These are phyloP conservation scores for Rhododendron molle DNA, from an alignment of 148 eudicot genomes.

Conservation along the genomic window DNA sequence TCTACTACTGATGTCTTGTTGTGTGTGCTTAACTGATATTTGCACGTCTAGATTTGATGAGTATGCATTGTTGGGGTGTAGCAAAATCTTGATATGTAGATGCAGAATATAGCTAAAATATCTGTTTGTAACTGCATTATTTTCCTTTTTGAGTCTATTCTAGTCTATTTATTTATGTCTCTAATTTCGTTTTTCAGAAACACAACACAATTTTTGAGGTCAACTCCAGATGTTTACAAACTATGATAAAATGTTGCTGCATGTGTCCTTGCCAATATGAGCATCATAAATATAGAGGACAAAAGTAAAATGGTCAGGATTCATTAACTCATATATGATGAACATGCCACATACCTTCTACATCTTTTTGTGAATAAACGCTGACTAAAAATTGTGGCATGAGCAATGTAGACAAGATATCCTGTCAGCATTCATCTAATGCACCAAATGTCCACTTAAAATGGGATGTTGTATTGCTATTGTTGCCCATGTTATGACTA, in stretches of 20 bases:
- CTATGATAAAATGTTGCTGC: neutral
- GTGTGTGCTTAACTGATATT: neutral
- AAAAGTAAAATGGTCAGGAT: neutral
- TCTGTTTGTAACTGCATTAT: neutral
- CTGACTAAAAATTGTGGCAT: neutral
- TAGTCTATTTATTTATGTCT: neutral
- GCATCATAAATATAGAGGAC: neutral
- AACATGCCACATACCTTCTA: neutral
- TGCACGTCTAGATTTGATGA: neutral
- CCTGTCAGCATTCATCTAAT: neutral
- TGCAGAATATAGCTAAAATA: neutral
- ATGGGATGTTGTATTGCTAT: too few species aligned
- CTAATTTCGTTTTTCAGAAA: neutral
- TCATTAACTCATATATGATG: neutral
- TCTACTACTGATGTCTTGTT: neutral
- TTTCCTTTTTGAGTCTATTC: neutral
- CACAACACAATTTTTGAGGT: neutral
- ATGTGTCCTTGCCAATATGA: neutral
- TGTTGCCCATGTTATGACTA: neutral
- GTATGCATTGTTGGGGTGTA: neutral
- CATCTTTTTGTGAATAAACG: neutral
- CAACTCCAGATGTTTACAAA: neutral
- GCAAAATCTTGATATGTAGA: neutral
- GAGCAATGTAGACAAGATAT: neutral
- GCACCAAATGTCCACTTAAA: neutral